Conservation (phyloP, 768 basidiomycete species). For the Lenzites betulinus region DNA sequence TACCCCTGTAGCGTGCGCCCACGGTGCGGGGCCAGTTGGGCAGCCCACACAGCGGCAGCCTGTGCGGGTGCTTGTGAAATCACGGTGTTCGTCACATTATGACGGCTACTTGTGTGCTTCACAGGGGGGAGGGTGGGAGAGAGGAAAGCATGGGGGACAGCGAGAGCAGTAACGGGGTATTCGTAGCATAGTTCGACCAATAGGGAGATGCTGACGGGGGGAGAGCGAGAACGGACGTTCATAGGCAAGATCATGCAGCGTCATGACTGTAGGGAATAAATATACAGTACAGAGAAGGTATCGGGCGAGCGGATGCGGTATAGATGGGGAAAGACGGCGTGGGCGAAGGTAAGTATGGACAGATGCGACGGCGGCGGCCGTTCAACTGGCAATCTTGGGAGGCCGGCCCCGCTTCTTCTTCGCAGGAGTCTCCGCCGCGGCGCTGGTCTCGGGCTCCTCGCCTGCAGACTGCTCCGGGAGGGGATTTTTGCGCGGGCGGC, state of each 20-base stretch:
- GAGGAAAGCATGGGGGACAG: slow-evolving; percentile 12
- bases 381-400: slow-evolving; percentile 62
- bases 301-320: background rate
- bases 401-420: slow-evolving; percentile 79
- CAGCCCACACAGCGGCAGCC: background rate
- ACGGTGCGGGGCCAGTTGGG: slow-evolving; percentile 17
- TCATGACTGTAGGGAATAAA: slow-evolving; percentile 15
- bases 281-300: slow-evolving; percentile 18
- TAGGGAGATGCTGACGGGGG: background rate
- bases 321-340: background rate
- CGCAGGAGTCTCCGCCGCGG: slow-evolving; percentile 32
- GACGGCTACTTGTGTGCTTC: slow-evolving; percentile 25
- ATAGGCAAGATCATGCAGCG: slow-evolving; percentile 18
- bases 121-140: slow-evolving; percentile 21
- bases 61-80: slow-evolving; percentile 11
- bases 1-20: slow-evolving; percentile 12
- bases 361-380: background rate
- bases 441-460: slow-evolving; percentile 38
- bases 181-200: slow-evolving; percentile 14
- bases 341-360: background rate
- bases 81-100: slow-evolving; percentile 15
- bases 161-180: slow-evolving; percentile 11
- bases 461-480: slow-evolving; percentile 36
- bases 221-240: slow-evolving; percentile 2
- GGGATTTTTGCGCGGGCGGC: slow-evolving; percentile 64